phyloP scores from a whole-genome alignment of 2,329 filamentous ascomycete genomes.

The Aspergillus hiratsukae region DNA sequence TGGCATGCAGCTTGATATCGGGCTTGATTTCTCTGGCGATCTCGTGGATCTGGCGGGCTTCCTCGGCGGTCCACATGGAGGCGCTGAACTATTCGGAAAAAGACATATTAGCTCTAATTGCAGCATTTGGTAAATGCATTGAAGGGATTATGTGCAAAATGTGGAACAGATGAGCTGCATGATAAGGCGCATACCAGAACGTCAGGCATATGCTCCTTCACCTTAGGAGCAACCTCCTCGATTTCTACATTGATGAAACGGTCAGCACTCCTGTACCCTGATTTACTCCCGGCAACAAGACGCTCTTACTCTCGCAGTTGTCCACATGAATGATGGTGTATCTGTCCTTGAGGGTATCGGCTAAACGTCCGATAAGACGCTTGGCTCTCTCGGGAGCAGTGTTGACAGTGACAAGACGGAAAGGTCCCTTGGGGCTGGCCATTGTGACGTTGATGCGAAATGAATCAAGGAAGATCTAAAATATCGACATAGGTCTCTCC shows the following conservation, averaged over 20 bases:
- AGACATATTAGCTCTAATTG: slow-evolving; percentile 6
- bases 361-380: slow-evolving; percentile 57
- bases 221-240: slow-evolving; percentile 52
- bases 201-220: slow-evolving; percentile 51
- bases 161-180: background rate
- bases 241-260: slow-evolving; percentile 35
- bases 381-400: slow-evolving; percentile 63
- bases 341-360: slow-evolving; percentile 57
- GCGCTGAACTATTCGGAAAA: slow-evolving; percentile 51
- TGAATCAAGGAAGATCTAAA: background rate
- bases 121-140: background rate
- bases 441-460: slow-evolving; percentile 13
- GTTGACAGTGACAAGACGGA: slow-evolving; percentile 63
- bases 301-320: slow-evolving; percentile 56
- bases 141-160: slow-evolving; percentile 8
- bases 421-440: slow-evolving; percentile 51
- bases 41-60: slow-evolving; percentile 35
- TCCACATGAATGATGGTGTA: slow-evolving; percentile 61
- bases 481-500: background rate
- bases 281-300: background rate
- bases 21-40: slow-evolving; percentile 35
- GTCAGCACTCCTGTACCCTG: background rate
- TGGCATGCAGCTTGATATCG: slow-evolving; percentile 40
- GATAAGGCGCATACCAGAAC: slow-evolving; percentile 44
- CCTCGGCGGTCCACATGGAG: slow-evolving; percentile 52